These are phyloP conservation scores for Tieghemostelium lacteum DNA, from an alignment of 78 protist genomes.

Conservation along the genomic window DNA sequence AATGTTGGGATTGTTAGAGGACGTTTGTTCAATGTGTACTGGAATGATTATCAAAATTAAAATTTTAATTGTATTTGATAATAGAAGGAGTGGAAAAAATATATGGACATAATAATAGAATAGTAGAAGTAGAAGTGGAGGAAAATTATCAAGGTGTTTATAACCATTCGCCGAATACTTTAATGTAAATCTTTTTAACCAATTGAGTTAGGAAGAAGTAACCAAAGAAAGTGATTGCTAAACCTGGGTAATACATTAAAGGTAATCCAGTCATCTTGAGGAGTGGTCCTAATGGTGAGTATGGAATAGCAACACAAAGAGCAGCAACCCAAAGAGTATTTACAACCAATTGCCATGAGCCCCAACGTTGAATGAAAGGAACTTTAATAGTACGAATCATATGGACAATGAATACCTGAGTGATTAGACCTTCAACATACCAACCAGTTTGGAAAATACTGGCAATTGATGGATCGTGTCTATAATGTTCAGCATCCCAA, in stretches of 20 bases:
- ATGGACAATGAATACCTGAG: constrained; percentile 75
- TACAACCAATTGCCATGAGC: constrained; percentile 49
- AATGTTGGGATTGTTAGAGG: too few species aligned
- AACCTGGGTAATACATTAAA: constrained; percentile 64
- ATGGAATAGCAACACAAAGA: constrained; percentile 62
- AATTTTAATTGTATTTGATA: too few species aligned
- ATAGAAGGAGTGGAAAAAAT: too few species aligned
- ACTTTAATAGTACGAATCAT: constrained; percentile 74
- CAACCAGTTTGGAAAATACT: constrained; percentile 74
- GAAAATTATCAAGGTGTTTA: constrained; percentile 3
- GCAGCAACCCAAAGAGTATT: constrained; percentile 52
- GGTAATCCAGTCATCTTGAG: constrained; percentile 6
- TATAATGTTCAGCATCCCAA: constrained; percentile 7
- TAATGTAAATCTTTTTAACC: constrained; percentile 37
- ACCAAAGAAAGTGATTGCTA: constrained; percentile 54
- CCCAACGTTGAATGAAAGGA: constrained; percentile 80
- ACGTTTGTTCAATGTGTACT: too few species aligned
- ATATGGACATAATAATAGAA: too few species aligned
- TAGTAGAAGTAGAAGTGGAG: too few species aligned
- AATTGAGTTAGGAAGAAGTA: constrained; percentile 68
- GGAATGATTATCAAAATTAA: too few species aligned
- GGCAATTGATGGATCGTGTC: background rate
- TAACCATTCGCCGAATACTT: constrained; percentile 65
- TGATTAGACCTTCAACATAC: constrained; percentile 73
- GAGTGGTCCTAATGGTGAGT: constrained; percentile 18